Conservation (phyloP, 2,329 filamentous ascomycete species). For the Lasiodiplodia hormozganensis region DNA sequence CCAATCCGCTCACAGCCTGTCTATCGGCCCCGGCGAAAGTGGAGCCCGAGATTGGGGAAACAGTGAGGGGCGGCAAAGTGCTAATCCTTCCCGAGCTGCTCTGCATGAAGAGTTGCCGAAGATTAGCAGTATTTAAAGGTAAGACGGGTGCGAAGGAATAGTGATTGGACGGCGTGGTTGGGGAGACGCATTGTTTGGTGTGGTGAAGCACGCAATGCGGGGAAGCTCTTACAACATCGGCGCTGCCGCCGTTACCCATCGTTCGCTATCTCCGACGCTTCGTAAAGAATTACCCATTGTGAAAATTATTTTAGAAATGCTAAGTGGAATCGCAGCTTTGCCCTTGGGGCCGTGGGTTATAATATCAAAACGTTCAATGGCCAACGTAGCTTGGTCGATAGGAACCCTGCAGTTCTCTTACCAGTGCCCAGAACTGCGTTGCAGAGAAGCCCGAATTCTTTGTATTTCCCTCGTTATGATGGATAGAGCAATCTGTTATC, state of each 20-base stretch:
- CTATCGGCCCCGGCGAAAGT: neutral
- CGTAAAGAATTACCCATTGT: neutral
- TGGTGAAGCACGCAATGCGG: constrained; percentile 30
- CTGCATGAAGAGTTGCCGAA: constrained; percentile 1
- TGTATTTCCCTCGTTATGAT: neutral
- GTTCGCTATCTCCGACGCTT: constrained; percentile 12
- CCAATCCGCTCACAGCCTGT: constrained; percentile 1
- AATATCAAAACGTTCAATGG: neutral
- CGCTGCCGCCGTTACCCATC: neutral
- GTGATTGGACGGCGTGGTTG: constrained; percentile 7
- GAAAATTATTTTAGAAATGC: neutral
- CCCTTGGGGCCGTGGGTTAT: neutral
- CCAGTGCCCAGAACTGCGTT: neutral
- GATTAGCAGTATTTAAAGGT: neutral
- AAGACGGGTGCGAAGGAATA: neutral
- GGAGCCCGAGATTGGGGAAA: constrained; percentile 14
- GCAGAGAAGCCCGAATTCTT: neutral
- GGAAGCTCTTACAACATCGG: constrained; percentile 29
- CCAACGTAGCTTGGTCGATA: neutral
- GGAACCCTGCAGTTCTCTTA: neutral
- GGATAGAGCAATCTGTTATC: neutral
- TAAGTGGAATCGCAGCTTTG: neutral
- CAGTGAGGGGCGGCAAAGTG: constrained; percentile 1
- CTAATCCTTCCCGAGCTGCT: neutral
- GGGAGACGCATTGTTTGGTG: constrained; percentile 19